Conservation (phyloP, 2,329 filamentous ascomycete species). For the Aureobasidium musti region DNA sequence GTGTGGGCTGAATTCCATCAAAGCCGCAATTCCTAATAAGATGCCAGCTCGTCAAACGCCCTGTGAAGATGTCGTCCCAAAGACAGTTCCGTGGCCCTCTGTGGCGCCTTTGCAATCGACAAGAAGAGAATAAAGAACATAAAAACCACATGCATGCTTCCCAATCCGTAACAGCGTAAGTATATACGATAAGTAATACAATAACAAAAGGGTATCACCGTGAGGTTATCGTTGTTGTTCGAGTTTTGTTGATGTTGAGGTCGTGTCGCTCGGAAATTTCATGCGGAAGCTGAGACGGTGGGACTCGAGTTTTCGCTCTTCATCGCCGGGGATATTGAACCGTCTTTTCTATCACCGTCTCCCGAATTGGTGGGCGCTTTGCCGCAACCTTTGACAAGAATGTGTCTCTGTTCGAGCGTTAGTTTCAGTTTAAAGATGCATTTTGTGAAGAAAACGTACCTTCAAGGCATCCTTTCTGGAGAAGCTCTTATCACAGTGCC, state of each 20-base stretch:
- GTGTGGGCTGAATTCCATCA: slow-evolving; percentile 7
- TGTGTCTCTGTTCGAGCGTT: slow-evolving; percentile 57
- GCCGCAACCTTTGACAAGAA: slow-evolving; percentile 68
- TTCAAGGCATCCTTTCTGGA: slow-evolving; percentile 95
- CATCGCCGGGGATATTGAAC: slow-evolving; percentile 40
- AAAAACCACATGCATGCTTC: slow-evolving; percentile 26
- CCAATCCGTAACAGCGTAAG: slow-evolving; percentile 29
- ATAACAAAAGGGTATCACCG: slow-evolving; percentile 32
- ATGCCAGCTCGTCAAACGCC: slow-evolving; percentile 22
- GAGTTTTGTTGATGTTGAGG: neutral
- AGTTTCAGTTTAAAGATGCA: neutral
- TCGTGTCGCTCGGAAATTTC: slow-evolving; percentile 6
- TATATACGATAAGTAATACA: slow-evolving; percentile 30
- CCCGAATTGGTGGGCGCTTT: slow-evolving; percentile 47
- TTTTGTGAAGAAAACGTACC: slow-evolving; percentile 58
- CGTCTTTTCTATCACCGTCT: slow-evolving; percentile 43
- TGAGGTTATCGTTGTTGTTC: slow-evolving; percentile 23
- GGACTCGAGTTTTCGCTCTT: slow-evolving; percentile 42
- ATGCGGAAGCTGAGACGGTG: slow-evolving; percentile 37
- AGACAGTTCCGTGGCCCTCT: slow-evolving; percentile 19
- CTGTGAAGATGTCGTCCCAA: slow-evolving; percentile 4
- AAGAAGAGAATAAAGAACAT: slow-evolving; percentile 9
- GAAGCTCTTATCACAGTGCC: slow-evolving; percentile 92
- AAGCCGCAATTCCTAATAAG: neutral
- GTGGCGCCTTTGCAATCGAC: neutral